Evolutionary conservation across 192 early-diverging fungal species (phyloP).

Genomic region (Entomortierella lignicola): DNA sequence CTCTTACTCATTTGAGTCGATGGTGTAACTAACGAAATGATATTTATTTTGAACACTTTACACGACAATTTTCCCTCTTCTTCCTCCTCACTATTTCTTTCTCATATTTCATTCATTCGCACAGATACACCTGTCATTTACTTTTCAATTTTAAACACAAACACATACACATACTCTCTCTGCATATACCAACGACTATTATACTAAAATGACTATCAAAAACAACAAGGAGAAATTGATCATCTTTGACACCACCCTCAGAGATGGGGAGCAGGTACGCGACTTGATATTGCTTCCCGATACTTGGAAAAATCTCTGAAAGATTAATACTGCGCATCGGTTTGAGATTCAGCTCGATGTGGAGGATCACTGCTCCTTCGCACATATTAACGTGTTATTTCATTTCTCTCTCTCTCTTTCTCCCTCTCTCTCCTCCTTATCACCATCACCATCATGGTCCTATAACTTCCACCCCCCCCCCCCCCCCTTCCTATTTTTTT

Average conservation of each 20-base stretch:
- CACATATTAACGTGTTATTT: too few species aligned
- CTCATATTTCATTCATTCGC: background rate
- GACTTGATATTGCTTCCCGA: background rate
- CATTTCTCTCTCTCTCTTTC: background rate
- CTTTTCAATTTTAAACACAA: background rate
- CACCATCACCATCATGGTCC: too few species aligned
- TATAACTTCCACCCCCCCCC: too few species aligned
- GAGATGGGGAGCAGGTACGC: constrained; percentile 94
- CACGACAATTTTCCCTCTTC: too few species aligned
- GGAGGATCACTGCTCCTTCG: background rate
- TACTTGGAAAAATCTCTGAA: too few species aligned
- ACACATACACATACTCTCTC: background rate
- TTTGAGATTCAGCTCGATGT: too few species aligned
- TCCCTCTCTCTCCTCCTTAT: background rate
- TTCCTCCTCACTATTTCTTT: constrained; percentile 6
- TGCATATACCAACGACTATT: background rate
- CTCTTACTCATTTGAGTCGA: constrained; percentile 20
- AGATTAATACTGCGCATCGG: too few species aligned
- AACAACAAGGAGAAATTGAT: constrained; percentile 80
- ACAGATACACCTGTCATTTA: background rate
- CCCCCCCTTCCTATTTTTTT: background rate
- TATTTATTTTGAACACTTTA: too few species aligned
- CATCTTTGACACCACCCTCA: constrained; percentile 96
- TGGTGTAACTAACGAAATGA: too few species aligned
- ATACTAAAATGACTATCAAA: constrained; percentile 26